Conservation (phyloP, 1,139 yeast genomes). For the Yamadazyma sp. region DNA sequence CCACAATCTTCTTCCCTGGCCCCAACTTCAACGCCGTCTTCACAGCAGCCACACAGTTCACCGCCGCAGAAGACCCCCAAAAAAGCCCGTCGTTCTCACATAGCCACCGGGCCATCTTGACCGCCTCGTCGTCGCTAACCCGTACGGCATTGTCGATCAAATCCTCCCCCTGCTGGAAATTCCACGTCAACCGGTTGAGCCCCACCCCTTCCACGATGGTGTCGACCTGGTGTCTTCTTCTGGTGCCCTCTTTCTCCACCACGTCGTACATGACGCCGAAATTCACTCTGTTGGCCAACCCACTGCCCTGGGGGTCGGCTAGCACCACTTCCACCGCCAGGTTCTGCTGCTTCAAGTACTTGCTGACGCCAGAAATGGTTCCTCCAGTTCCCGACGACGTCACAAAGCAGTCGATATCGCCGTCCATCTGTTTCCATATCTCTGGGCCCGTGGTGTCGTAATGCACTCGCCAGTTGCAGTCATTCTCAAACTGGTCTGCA, state of each 20-base stretch:
- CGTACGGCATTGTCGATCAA: constrained; percentile 76
- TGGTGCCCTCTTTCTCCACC: constrained; percentile 88
- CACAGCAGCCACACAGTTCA: constrained; percentile 89
- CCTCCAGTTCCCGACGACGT: constrained; percentile 78
- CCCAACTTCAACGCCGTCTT: constrained; percentile 56
- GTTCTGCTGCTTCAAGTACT: constrained; percentile 57
- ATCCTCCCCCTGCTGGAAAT: constrained; percentile 70
- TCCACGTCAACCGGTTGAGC: constrained; percentile 78
- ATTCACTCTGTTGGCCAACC: constrained; percentile 80
- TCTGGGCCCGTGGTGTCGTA: constrained; percentile 88
- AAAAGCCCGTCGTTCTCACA: constrained; percentile 86
- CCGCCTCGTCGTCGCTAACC: constrained; percentile 77
- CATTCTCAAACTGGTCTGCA: constrained; percentile 96
- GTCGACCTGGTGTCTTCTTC: constrained; percentile 95
- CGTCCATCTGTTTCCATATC: constrained; percentile 66
- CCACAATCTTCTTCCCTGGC: constrained; percentile 73
- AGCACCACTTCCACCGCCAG: constrained; percentile 49
- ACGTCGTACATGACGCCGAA: constrained; percentile 91
- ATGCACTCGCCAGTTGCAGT: constrained; percentile 85
- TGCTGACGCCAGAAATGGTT: constrained; percentile 86
- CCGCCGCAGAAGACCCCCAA: constrained; percentile 89
- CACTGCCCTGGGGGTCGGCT: constrained; percentile 97
- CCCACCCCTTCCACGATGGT: constrained; percentile 95
- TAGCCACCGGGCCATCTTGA: constrained; percentile 82
- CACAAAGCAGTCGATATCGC: constrained; percentile 68